A percentile compares a stretch with the other conserved stretches of the same genome.
Conservation (phyloP, 352 stramenopile species). For the Peronosclerospora sorghi region DNA sequence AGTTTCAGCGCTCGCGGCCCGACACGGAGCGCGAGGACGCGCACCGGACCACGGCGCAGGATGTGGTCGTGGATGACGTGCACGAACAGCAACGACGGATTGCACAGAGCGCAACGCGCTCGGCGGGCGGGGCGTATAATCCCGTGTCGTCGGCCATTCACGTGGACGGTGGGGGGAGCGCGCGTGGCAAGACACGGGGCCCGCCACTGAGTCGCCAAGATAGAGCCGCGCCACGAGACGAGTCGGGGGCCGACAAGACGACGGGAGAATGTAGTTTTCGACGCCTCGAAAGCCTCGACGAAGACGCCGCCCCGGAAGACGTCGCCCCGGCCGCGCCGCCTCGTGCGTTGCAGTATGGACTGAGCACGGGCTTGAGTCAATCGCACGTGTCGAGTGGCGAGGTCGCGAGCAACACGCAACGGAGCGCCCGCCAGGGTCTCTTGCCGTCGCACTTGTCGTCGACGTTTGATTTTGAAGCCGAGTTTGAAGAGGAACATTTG, state of each 20-base stretch:
- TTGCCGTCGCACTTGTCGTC: conserved; percentile 24
- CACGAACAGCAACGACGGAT: conserved; percentile 58
- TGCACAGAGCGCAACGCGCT: conserved; percentile 29
- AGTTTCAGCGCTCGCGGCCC: conserved; percentile 38
- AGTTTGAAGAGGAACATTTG: conserved; percentile 37
- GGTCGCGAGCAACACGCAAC: too few species aligned
- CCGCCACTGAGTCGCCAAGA: too few species aligned
- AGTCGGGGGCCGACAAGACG: too few species aligned
- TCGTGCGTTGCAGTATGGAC: too few species aligned
- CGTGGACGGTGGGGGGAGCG: conserved; percentile 24
- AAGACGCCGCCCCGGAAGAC: too few species aligned
- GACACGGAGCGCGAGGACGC: conserved; percentile 21
- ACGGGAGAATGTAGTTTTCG: conserved; percentile 28
- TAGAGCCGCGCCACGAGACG: too few species aligned
- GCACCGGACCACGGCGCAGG: conserved; percentile 8
- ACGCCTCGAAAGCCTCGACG: conserved; percentile 16
- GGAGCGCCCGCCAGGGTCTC: conserved; percentile 2
- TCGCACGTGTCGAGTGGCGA: too few species aligned
- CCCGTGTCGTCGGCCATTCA: conserved; percentile 10
- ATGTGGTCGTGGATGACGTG: conserved; percentile 27
- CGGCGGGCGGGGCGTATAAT: conserved; percentile 13
- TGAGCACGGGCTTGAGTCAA: conserved; percentile 18
- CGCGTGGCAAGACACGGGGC: too few species aligned
- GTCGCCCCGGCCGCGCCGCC: too few species aligned
- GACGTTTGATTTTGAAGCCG: conserved; percentile 42